These are phyloP conservation scores for Suillus ampliporus DNA, from an alignment of 768 basidiomycete genomes.

Conservation along the genomic window DNA sequence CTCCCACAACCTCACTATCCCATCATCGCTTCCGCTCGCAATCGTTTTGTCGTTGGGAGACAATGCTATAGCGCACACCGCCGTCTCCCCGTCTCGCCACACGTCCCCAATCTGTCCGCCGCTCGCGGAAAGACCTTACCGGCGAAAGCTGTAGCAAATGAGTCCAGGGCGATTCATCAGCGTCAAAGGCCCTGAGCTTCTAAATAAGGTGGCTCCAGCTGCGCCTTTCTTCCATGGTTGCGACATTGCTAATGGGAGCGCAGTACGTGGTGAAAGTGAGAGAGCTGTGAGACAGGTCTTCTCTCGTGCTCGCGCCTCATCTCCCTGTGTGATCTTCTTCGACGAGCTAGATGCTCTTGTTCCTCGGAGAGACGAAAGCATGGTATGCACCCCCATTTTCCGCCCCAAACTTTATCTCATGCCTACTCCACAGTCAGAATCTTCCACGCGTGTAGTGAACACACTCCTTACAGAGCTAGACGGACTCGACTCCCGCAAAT, in stretches of 20 bases:
- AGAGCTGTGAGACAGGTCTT: conserved; percentile 94
- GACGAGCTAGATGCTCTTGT: conserved; percentile 94
- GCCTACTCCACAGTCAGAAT: conserved; percentile 69
- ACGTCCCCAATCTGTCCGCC: no score
- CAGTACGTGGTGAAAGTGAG: conserved; percentile 99
- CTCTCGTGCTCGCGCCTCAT: conserved; percentile 88
- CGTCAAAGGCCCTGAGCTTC: conserved; percentile 93
- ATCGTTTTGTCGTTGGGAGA: no score
- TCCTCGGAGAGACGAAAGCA: conserved; percentile 84
- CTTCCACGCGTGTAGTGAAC: conserved; percentile 88
- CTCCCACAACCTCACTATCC: no score
- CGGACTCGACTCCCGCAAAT: conserved; percentile 83
- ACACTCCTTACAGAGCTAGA: conserved; percentile 93
- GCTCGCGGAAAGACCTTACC: conserved; percentile 88
- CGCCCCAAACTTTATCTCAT: neutral
- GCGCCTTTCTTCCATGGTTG: neutral
- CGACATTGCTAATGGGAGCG: conserved; percentile 3
- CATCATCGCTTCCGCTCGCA: no score
- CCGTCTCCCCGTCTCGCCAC: no score
- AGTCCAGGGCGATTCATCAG: conserved; percentile 96
- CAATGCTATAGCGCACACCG: no score
- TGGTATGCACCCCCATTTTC: conserved; percentile 54
- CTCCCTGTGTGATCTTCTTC: conserved; percentile 95
- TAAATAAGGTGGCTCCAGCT: conserved; percentile 81
- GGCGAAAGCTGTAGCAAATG: conserved; percentile 98